phyloP scores from a whole-genome alignment of 2,329 filamentous ascomycete genomes.

The Colletotrichum sp. region DNA sequence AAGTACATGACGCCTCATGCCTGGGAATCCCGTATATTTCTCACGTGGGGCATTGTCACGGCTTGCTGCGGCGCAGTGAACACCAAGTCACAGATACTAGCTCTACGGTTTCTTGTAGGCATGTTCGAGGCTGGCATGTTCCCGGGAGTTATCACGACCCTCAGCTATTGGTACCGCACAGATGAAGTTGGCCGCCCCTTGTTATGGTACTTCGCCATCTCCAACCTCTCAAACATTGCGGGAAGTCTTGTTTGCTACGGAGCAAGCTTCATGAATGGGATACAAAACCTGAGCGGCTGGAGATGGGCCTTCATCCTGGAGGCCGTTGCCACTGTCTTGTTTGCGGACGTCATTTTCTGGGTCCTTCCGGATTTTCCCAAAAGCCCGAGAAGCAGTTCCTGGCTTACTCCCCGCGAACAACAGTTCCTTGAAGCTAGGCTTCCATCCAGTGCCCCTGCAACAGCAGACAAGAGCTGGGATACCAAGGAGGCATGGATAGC shows the following conservation, averaged over 20 bases:
- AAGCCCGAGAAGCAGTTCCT: conserved; percentile 34
- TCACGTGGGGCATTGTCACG: conserved; percentile 39
- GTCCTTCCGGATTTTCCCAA: conserved; percentile 24
- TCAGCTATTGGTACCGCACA: background rate
- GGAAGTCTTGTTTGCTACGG: background rate
- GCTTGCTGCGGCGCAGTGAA: conserved; percentile 41
- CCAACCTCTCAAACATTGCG: background rate
- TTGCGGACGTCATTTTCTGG: background rate
- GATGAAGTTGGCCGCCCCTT: background rate
- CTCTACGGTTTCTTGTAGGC: conserved; percentile 43
- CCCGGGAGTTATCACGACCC: background rate
- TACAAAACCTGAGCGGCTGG: background rate
- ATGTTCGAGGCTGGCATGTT: background rate
- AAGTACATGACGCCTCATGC: conserved; percentile 35
- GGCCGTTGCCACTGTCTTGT: background rate
- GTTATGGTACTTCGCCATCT: background rate
- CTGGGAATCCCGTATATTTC: conserved; percentile 39
- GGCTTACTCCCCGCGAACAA: conserved; percentile 41
- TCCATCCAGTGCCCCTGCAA: background rate
- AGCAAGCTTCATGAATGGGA: background rate
- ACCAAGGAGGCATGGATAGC: conserved; percentile 35
- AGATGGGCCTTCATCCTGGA: background rate
- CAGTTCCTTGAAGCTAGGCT: conserved; percentile 39
- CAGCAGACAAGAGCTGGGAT: conserved; percentile 28
- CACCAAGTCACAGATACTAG: conserved; percentile 38